phyloP scores from a whole-genome alignment of 192 early-diverging fungal genomes.

The Rhizoclosmatium sp. region DNA sequence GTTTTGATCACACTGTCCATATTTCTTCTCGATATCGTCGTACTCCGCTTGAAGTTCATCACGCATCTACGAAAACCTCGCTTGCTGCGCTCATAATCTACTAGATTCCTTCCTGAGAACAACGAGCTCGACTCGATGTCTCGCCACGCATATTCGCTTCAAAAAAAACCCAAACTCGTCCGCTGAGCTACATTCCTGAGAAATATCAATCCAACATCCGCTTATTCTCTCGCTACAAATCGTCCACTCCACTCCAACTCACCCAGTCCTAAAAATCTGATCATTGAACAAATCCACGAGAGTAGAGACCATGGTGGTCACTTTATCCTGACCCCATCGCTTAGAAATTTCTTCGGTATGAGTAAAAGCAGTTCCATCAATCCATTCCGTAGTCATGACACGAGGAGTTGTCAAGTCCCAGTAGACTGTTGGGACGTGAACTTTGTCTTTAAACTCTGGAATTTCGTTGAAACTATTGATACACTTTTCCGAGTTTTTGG shows the following conservation, averaged over 20 bases:
- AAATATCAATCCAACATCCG: too few species aligned
- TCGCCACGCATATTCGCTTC: too few species aligned
- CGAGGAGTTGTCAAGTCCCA: conserved; percentile 72
- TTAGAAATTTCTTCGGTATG: conserved; percentile 60
- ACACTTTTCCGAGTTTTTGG: conserved; percentile 76
- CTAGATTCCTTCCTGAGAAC: too few species aligned
- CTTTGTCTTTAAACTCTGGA: conserved; percentile 54
- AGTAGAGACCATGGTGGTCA: conserved; percentile 66
- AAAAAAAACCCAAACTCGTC: too few species aligned
- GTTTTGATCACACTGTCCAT: too few species aligned
- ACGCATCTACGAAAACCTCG: conserved; percentile 8
- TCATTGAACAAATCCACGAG: conserved; percentile 82
- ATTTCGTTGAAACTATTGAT: conserved; percentile 42
- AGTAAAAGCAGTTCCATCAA: conserved; percentile 79
- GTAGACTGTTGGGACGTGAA: conserved; percentile 82
- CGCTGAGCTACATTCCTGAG: too few species aligned
- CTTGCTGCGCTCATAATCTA: too few species aligned
- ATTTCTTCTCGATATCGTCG: too few species aligned
- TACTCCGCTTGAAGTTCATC: conserved; percentile 64
- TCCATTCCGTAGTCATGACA: conserved; percentile 90
- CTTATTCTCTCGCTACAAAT: too few species aligned
- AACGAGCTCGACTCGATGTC: too few species aligned
- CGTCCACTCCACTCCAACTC: neutral
- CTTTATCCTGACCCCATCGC: conserved; percentile 39
- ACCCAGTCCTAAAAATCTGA: conserved; percentile 38